phyloP scores from a whole-genome alignment of 495 filamentous ascomycete species.

The Podospora appendiculata region DNA sequence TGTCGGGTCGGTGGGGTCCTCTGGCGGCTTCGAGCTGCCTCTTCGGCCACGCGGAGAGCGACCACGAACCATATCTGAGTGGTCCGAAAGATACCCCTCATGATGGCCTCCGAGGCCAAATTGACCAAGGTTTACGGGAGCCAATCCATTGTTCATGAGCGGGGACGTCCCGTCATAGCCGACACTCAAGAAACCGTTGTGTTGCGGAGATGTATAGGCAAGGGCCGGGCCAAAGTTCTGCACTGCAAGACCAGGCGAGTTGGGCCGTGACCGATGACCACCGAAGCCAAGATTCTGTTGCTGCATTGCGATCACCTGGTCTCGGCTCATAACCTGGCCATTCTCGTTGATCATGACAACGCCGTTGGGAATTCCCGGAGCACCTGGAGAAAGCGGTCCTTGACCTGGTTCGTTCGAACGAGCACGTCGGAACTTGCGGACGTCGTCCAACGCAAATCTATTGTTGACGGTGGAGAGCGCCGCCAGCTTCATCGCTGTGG shows the following conservation, averaged over 20 bases:
- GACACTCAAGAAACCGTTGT: constrained; percentile 88
- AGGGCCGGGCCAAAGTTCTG: constrained; percentile 59
- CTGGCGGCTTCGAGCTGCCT: constrained; percentile 93
- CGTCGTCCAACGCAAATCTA: constrained; percentile 92
- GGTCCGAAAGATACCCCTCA: constrained; percentile 92
- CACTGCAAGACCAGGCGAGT: constrained; percentile 83
- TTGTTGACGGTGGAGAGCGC: constrained; percentile 97
- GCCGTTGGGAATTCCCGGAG: constrained; percentile 50
- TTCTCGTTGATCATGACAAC: constrained; percentile 87
- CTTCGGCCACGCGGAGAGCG: constrained; percentile 87
- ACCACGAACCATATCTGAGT: constrained; percentile 81
- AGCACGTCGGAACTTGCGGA: constrained; percentile 84
- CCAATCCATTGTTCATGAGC: constrained; percentile 67
- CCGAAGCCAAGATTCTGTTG: constrained; percentile 58
- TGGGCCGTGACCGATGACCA: constrained; percentile 82
- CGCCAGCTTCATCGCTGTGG: constrained; percentile 97
- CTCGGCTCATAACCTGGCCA: constrained; percentile 75
- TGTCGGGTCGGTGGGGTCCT: constrained; percentile 88
- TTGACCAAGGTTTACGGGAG: constrained; percentile 63
- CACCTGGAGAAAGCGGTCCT: constrained; percentile 36
- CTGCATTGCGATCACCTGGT: constrained; percentile 82
- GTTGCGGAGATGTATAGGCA: constrained; percentile 82
- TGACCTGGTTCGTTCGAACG: constrained; percentile 74
- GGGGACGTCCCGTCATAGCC: constrained; percentile 65
- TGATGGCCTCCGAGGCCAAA: constrained; percentile 56